Evolutionary conservation across 2,329 filamentous ascomycete genomes (phyloP).

Genomic region (Truncatella angustata): DNA sequence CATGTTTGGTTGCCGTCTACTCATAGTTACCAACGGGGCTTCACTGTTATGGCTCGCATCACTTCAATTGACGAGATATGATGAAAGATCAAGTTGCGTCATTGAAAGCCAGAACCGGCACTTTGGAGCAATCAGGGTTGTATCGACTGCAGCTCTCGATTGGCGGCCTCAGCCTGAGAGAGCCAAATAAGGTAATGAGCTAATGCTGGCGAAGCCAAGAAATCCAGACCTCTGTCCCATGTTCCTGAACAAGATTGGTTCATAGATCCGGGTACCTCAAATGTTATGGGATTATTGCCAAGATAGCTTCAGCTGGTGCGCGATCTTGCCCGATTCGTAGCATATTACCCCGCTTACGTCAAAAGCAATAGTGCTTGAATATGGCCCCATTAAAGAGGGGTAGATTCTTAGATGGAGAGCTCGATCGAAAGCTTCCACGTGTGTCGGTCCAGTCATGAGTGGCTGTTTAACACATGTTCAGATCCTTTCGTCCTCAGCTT

Average conservation of each 20-base stretch:
- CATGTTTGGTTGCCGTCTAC: too few relatives aligned
- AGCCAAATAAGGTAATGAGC: slow-evolving; percentile 6
- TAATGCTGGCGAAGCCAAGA: slow-evolving; percentile 11
- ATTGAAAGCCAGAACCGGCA: slow-evolving; percentile 3
- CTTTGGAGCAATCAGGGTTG: neutral
- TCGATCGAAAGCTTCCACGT: neutral
- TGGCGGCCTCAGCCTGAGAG: slow-evolving; percentile 1
- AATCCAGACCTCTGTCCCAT: slow-evolving; percentile 4
- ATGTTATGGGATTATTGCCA: neutral
- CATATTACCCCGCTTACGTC: slow-evolving; percentile 12
- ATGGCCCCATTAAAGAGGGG: neutral
- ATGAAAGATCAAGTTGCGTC: too few relatives aligned
- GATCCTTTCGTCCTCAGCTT: too few relatives aligned
- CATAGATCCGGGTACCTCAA: neutral
- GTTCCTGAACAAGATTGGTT: slow-evolving; percentile 1
- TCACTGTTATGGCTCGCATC: too few relatives aligned
- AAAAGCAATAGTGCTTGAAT: neutral
- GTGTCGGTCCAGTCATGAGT: neutral
- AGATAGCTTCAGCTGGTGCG: neutral
- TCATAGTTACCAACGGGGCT: too few relatives aligned
- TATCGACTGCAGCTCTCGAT: neutral
- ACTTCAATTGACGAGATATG: too few relatives aligned
- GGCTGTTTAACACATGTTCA: neutral
- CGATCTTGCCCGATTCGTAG: neutral
- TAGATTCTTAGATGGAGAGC: neutral